Evolutionary conservation across 495 filamentous ascomycete genomes (phyloP), one percentile per base, ranked within the genome.

Genomic region (Endocarpon pusillum): DNA sequence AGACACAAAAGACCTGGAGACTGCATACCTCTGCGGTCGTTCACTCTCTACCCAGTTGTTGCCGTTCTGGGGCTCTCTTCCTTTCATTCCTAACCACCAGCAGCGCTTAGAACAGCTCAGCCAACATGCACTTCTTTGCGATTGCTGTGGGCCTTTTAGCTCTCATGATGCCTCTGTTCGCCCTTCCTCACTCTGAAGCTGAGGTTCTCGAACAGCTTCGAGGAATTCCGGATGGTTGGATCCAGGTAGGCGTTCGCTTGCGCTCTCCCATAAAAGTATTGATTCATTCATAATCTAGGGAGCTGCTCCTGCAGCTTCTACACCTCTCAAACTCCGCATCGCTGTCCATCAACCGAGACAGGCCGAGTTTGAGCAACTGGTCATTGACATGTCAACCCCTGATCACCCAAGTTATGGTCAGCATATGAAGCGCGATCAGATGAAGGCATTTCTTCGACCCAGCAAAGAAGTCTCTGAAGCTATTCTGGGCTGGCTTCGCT

Each of bases 381-480:
- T 80, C 16, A 55, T 73, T 21, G 64, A 74, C 6, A 57, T 83
- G 20, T 73, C 73, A 12, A 72, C 68, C 3, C 78, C 77, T 3
- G 58, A 57, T 3, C 63, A 76, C 40, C 49, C 58, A 2, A 55
- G 48, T 3, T 81, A 81, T 48, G 78, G 78, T 1, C 49, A 66
- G 31, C 68, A 81, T 37, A 62, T 82, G 59, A 66, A 60, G 34
- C 58, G 63, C n/a, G 59, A 71, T 14, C 58, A 71, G 39, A 48
- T 74, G 32, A 55, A 54, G 32, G 50, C 55, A 0, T 55, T 69
- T 37, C 40, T 76, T 32, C 57, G 53, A 32, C 69, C 73, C 2
- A 52, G 47, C 1, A 39, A 47, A n/a, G 49, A 57, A 4, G 57
- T 62, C 3, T 46, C 55, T 9, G 36, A 50, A 6, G 46, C 52